Conservation (phyloP, 2,329 filamentous ascomycete species). For the Fusarium annulatum region DNA sequence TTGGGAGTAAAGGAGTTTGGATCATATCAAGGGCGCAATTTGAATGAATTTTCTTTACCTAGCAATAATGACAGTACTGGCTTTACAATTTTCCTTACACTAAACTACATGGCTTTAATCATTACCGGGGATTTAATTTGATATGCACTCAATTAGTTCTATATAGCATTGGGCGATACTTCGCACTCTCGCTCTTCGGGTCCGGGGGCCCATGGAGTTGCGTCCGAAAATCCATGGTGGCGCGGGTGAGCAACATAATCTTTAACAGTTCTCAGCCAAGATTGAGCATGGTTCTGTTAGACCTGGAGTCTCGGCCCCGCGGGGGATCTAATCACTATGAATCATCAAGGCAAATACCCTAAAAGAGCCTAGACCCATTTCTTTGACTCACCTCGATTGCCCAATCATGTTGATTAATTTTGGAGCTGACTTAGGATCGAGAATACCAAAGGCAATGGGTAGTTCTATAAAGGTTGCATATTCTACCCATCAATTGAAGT, state of each 20-base stretch:
- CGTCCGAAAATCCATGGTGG: not conserved
- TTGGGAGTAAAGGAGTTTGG: not conserved
- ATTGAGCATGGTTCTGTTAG: accelerated
- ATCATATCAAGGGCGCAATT: accelerated
- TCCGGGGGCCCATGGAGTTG: not conserved
- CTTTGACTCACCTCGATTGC: not conserved
- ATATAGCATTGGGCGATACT: too few relatives aligned
- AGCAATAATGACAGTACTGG: not conserved
- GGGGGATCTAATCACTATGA: conserved; percentile 12
- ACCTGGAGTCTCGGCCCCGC: accelerated
- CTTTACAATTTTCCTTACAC: not conserved
- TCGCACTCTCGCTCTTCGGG: not conserved
- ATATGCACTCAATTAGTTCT: too few relatives aligned
- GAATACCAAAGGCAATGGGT: accelerated
- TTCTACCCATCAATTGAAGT: not conserved
- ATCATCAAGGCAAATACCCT: not conserved
- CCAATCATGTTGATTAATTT: not conserved
- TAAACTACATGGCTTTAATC: too few relatives aligned
- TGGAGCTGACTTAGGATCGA: not conserved
- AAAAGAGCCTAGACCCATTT: not conserved
- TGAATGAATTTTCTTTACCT: accelerated
- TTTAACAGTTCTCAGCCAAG: accelerated
- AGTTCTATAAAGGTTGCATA: not conserved
- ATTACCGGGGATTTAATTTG: too few relatives aligned
- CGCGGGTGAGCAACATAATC: not conserved